These are phyloP conservation scores for Pythium phragmitis DNA, from an alignment of 352 stramenopile genomes.

Conservation along the genomic window DNA sequence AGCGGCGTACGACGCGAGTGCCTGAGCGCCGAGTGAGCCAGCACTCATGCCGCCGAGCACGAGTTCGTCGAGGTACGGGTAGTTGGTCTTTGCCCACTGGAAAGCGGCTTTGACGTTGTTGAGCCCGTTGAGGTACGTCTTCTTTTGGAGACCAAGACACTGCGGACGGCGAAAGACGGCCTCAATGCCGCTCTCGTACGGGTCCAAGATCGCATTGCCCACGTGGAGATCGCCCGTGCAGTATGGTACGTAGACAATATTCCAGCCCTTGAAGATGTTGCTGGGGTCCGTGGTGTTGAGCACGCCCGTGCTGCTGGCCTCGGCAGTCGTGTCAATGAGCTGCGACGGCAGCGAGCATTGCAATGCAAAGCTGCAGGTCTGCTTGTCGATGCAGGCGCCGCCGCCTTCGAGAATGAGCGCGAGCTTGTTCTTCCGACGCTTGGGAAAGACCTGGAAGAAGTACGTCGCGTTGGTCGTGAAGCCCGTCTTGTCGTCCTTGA, in stretches of 20 bases:
- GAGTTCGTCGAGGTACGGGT: conserved; percentile 21
- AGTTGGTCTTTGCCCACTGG: conserved; percentile 26
- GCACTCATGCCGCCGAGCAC: conserved; percentile 29
- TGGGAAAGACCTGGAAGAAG: conserved; percentile 8
- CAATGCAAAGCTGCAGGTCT: conserved; percentile 62
- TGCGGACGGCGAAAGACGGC: conserved; percentile 35
- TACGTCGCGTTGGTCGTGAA: not conserved
- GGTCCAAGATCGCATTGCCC: conserved; percentile 33
- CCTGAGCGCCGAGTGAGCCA: conserved; percentile 48
- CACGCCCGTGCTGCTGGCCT: conserved; percentile 36
- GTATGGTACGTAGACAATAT: conserved; percentile 68
- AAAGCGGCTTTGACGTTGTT: conserved; percentile 21
- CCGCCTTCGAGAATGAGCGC: conserved; percentile 65
- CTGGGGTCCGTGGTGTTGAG: conserved; percentile 50
- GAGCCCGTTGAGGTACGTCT: conserved; percentile 23
- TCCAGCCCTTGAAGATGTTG: conserved; percentile 71
- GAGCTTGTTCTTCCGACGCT: conserved; percentile 37
- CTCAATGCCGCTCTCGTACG: conserved; percentile 37
- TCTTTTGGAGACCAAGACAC: conserved; percentile 47
- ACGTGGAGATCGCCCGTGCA: conserved; percentile 70
- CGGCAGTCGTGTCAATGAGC: conserved; percentile 42
- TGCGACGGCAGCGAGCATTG: conserved; percentile 46
- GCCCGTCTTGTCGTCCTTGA: conserved; percentile 27
- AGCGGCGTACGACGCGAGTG: conserved; percentile 40
- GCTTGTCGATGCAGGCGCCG: conserved; percentile 58